Percentiles rank a stretch among this genome's conserved stretches.
These are phyloP conservation scores for Prunus kanzakura DNA, from an alignment of 306 rosid species.

Conservation along the genomic window DNA sequence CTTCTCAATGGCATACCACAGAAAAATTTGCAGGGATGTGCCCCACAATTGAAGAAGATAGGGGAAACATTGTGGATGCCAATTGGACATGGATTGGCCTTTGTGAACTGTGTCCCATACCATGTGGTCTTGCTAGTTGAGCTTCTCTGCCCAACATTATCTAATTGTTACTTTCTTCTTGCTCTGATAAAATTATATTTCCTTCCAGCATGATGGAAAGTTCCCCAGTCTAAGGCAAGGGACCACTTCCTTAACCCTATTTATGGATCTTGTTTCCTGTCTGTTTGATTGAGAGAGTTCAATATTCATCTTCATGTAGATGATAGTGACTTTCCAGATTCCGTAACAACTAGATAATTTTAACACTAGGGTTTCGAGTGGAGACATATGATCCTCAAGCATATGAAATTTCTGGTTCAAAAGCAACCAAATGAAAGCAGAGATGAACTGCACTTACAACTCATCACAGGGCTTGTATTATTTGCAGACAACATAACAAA, in stretches of 20 bases:
- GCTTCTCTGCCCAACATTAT: slow-evolving; percentile 30
- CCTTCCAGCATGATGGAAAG: slow-evolving; percentile 37
- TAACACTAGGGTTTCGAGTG: not conserved
- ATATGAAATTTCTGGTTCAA: not conserved
- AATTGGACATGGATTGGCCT: slow-evolving; percentile 24
- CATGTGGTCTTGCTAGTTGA: slow-evolving; percentile 45
- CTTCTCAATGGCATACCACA: slow-evolving; percentile 11
- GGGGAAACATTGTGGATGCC: slow-evolving; percentile 27
- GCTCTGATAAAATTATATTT: slow-evolving; percentile 8
- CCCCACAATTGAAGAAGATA: slow-evolving; percentile 26
- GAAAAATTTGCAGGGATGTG: slow-evolving; percentile 10
- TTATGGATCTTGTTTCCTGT: not conserved
- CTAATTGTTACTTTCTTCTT: not conserved
- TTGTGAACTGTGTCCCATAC: slow-evolving; percentile 32
- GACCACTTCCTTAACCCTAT: slow-evolving; percentile 34
- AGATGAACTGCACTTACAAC: slow-evolving; percentile 23
- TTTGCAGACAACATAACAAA: slow-evolving; percentile 15
- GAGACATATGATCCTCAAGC: not conserved
- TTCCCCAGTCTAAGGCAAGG: slow-evolving; percentile 29
- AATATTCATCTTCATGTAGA: not conserved
- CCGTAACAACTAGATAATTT: not conserved
- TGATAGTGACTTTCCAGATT: not conserved
- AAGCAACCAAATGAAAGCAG: not conserved
- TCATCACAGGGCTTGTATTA: slow-evolving; percentile 16
- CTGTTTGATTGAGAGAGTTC: not conserved